A percentile compares a stretch with the other conserved stretches of the same genome.
Conservation (phyloP, 805 yeast species). For the Huiozyma sinensis region DNA sequence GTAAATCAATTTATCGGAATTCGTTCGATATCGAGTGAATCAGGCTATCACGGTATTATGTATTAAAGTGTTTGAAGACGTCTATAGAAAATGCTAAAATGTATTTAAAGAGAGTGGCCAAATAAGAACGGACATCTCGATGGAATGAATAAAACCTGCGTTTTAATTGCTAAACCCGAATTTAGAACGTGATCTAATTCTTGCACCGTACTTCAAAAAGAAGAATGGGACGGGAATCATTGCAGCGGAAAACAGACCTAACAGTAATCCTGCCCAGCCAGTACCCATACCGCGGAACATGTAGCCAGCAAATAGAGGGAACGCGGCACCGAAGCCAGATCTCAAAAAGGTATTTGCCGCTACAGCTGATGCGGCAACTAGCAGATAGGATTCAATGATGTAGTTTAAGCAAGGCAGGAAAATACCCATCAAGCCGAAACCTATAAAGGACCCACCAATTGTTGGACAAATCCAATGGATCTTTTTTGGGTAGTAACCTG, state of each 20-base stretch:
- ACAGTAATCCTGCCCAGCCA: conserved; percentile 69
- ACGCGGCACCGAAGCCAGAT: conserved; percentile 56
- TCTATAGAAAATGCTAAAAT: too few relatives aligned
- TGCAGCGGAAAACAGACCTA: conserved; percentile 49
- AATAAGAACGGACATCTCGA: too few relatives aligned
- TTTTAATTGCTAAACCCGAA: conserved; percentile 32
- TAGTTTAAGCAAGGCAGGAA: conserved; percentile 64
- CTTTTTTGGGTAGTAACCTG: conserved; percentile 59
- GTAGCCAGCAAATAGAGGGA: conserved; percentile 60
- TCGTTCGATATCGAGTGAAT: too few relatives aligned
- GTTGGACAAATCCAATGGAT: conserved; percentile 82
- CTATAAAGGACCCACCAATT: conserved; percentile 50
- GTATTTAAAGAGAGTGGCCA: too few relatives aligned
- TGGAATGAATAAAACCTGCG: too few relatives aligned
- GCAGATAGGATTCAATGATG: conserved; percentile 57
- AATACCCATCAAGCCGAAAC: conserved; percentile 56
- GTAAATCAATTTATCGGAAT: too few relatives aligned
- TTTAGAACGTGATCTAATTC: conserved; percentile 46
- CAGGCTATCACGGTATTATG: too few relatives aligned
- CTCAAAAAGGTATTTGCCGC: conserved; percentile 67
- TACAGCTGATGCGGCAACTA: conserved; percentile 68
- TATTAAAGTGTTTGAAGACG: too few relatives aligned
- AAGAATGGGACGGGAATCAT: conserved; percentile 61
- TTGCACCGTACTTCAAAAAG: conserved; percentile 48
- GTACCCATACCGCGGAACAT: conserved; percentile 62